Evolutionary conservation across 805 yeast genomes (phyloP).

Genomic region (Yarrowia sp.): DNA sequence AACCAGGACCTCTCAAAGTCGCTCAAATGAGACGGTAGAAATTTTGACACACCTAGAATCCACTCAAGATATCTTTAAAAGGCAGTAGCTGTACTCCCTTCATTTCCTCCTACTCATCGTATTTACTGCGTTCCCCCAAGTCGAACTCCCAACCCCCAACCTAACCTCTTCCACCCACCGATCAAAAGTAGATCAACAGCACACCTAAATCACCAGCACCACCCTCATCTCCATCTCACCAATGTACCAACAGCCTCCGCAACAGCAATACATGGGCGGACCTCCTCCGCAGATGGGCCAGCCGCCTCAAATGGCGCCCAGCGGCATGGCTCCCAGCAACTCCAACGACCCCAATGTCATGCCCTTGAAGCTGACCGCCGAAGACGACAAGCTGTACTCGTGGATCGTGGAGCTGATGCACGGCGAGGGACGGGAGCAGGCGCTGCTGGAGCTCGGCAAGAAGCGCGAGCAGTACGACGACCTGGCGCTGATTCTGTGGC

Average conservation of each 20-base stretch:
- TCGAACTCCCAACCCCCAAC: conserved; percentile 6
- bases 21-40: no score
- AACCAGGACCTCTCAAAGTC: no score
- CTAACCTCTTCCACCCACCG: no score
- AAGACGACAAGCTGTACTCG: conserved; percentile 82
- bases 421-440: conserved; percentile 92
- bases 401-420: conserved; percentile 91
- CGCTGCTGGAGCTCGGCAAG: conserved; percentile 88
- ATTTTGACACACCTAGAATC: no score
- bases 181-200: no score
- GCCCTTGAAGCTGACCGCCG: conserved; percentile 46
- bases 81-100: no score
- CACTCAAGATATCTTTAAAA: no score
- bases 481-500: conserved; percentile 90
- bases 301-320: conserved; percentile 8
- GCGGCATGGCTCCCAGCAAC: conserved; percentile 12
- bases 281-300: neutral
- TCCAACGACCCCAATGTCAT: conserved; percentile 25
- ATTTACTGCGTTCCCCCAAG: no score
- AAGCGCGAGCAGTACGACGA: conserved; percentile 95
- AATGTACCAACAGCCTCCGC: conserved; percentile 24
- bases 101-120: no score
- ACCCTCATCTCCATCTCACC: neutral
- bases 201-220: neutral
- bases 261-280: conserved; percentile 20